These are phyloP conservation scores for Vitis hybrid DNA, from an alignment of 177 flowering plant species.

Conservation along the genomic window DNA sequence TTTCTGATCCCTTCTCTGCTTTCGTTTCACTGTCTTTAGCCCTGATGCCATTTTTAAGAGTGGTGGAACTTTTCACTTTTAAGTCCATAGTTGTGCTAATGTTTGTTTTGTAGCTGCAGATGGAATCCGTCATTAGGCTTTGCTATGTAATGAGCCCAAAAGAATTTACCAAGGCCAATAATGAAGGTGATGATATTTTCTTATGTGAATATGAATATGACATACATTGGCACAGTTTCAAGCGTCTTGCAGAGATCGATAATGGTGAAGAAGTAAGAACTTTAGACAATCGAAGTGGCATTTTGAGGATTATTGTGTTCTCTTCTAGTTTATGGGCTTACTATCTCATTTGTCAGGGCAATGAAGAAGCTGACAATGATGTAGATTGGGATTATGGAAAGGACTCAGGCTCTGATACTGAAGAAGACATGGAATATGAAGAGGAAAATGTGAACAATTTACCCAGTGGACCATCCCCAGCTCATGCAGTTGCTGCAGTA, in stretches of 20 bases:
- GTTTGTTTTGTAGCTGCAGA: conserved; percentile 41
- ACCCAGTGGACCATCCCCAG: conserved; percentile 28
- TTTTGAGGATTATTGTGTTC: background rate
- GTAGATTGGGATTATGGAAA: conserved; percentile 65
- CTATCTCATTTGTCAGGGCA: conserved; percentile 43
- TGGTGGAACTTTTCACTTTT: background rate
- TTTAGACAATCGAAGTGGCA: background rate
- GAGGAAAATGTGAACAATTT: conserved; percentile 34
- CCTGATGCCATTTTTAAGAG: conserved; percentile 1
- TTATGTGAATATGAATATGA: conserved; percentile 94
- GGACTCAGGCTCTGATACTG: conserved; percentile 55
- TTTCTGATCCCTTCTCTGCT: background rate
- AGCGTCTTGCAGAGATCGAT: conserved; percentile 75
- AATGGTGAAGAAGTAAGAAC: conserved; percentile 51
- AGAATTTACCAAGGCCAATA: conserved; percentile 67
- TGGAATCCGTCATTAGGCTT: conserved; percentile 80
- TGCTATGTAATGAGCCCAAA: conserved; percentile 73
- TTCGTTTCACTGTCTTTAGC: background rate
- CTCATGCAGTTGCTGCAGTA: conserved; percentile 77
- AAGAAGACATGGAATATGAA: conserved; percentile 61
- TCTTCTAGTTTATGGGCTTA: conserved; percentile 10
- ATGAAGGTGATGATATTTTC: conserved; percentile 93
- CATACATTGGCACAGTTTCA: conserved; percentile 86
- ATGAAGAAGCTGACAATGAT: conserved; percentile 53
- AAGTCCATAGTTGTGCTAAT: conserved; percentile 2